Percentiles rank a stretch among this genome's conserved stretches.
Evolutionary conservation across 306 rosid species (phyloP).

Genomic region (Psophocarpus tetragonolobus): DNA sequence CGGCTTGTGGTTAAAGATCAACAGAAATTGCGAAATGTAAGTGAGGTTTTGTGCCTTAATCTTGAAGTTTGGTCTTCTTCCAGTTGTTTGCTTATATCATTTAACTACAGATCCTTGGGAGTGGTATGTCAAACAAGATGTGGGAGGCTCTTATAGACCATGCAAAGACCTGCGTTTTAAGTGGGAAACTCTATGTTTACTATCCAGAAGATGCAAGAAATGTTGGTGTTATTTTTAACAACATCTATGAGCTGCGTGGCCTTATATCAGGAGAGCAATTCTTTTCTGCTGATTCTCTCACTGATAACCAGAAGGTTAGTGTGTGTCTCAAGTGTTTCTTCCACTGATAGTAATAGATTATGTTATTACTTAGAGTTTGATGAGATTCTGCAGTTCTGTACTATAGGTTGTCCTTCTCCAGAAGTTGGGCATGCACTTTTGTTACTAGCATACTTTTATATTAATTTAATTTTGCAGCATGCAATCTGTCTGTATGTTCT

Average conservation of each 20-base stretch:
- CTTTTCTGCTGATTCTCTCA: slow-evolving; percentile 82
- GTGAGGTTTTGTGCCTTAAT: slow-evolving; percentile 39
- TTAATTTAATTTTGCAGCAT: slow-evolving; percentile 7
- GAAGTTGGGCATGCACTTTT: slow-evolving; percentile 5
- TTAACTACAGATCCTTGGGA: slow-evolving; percentile 87
- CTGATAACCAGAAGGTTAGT: slow-evolving; percentile 87
- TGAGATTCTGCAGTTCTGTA: slow-evolving; percentile 15
- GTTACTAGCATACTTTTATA: slow-evolving; percentile 24
- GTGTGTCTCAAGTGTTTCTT: background rate
- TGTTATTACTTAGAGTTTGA: slow-evolving; percentile 1
- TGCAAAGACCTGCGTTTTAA: slow-evolving; percentile 90
- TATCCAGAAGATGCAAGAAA: slow-evolving; percentile 90
- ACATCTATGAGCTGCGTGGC: slow-evolving; percentile 87
- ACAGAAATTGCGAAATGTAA: slow-evolving; percentile 75
- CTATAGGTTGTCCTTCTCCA: background rate
- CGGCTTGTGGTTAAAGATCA: slow-evolving; percentile 82
- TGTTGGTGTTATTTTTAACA: slow-evolving; percentile 84
- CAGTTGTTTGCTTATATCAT: slow-evolving; percentile 30
- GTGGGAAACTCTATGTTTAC: slow-evolving; percentile 89
- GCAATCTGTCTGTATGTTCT: slow-evolving; percentile 11
- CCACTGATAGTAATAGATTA: background rate
- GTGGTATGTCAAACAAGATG: slow-evolving; percentile 99
- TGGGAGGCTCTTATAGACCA: slow-evolving; percentile 99
- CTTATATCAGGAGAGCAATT: slow-evolving; percentile 83
- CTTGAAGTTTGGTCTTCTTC: slow-evolving; percentile 29